These are phyloP conservation scores for Tylopilus balloui DNA, from an alignment of 768 basidiomycete genomes.

Conservation along the genomic window DNA sequence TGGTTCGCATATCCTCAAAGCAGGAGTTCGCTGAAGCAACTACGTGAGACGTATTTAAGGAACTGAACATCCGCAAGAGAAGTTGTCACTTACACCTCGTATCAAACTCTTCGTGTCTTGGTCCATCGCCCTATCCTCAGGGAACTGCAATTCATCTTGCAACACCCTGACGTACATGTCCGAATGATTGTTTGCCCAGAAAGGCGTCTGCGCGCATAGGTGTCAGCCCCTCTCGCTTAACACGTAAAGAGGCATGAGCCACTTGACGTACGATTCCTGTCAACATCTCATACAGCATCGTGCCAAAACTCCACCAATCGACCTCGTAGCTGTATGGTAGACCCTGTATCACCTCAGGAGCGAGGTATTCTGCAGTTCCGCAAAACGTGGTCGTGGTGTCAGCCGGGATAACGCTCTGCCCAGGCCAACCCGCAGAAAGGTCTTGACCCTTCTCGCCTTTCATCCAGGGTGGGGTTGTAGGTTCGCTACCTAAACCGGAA, in stretches of 20 bases:
- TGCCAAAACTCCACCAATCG: slow-evolving; percentile 98
- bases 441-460: slow-evolving; percentile 55
- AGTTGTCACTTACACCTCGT: slow-evolving; percentile 68
- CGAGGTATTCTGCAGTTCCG: slow-evolving; percentile 94
- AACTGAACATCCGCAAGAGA: background rate
- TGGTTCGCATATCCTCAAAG: slow-evolving; percentile 85
- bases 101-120: slow-evolving; percentile 93
- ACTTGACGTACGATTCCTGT: slow-evolving; percentile 72
- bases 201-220: slow-evolving; percentile 64
- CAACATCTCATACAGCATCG: slow-evolving; percentile 97
- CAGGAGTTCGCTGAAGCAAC: slow-evolving; percentile 92
- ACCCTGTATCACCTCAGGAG: slow-evolving; percentile 95
- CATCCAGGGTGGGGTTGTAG: slow-evolving; percentile 76
- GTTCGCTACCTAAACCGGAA: slow-evolving; percentile 37
- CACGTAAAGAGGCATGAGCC: slow-evolving; percentile 10
- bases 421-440: slow-evolving; percentile 53
- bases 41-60: slow-evolving; percentile 30
- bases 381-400: slow-evolving; percentile 87
- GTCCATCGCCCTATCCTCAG: slow-evolving; percentile 88
- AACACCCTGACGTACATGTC: slow-evolving; percentile 94
- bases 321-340: slow-evolving; percentile 88
- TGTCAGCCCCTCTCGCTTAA: slow-evolving; percentile 16
- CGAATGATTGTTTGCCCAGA: slow-evolving; percentile 88
- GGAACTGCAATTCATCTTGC: slow-evolving; percentile 86
- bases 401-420: slow-evolving; percentile 41